phyloP scores from a whole-genome alignment of 257 asterid genomes.

The Solanum sitiens region DNA sequence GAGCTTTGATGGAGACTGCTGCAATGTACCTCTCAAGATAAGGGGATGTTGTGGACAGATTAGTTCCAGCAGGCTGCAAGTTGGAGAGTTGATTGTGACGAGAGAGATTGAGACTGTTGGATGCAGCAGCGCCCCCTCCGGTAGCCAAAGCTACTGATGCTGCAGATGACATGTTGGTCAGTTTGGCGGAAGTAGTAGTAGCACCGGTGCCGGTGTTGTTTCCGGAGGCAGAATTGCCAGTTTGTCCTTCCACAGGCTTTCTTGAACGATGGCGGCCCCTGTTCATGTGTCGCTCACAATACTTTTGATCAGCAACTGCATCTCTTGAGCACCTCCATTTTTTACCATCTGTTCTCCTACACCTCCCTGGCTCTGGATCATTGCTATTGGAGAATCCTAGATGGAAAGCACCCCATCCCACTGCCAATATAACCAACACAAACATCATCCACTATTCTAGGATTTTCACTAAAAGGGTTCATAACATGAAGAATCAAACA shows the following conservation, averaged over 20 bases:
- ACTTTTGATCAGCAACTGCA: conserved; percentile 81
- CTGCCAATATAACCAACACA: conserved; percentile 18
- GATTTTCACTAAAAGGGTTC: background rate
- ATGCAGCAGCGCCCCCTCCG: conserved; percentile 11
- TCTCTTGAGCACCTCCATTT: conserved; percentile 99
- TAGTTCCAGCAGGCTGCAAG: conserved; percentile 18
- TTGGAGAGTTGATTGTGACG: conserved; percentile 24
- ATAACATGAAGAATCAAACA: background rate
- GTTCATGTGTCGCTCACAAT: conserved; percentile 96
- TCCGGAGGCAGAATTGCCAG: conserved; percentile 43
- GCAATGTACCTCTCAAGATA: conserved; percentile 31
- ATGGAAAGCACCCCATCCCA: conserved; percentile 90
- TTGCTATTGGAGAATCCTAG: conserved; percentile 54
- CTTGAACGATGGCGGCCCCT: conserved; percentile 99
- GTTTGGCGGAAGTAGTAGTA: conserved; percentile 11
- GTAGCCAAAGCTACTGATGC: conserved; percentile 23
- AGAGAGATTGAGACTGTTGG: conserved; percentile 26
- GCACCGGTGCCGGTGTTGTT: conserved; percentile 8
- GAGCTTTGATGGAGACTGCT: background rate
- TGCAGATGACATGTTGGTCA: conserved; percentile 18
- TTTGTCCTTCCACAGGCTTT: conserved; percentile 99
- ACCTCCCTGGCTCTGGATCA: conserved; percentile 98
- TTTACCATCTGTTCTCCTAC: conserved; percentile 95
- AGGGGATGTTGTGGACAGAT: conserved; percentile 19
- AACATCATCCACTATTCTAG: background rate